phyloP scores from a whole-genome alignment of 2,329 filamentous ascomycete genomes.

The Colletotrichum incanum region DNA sequence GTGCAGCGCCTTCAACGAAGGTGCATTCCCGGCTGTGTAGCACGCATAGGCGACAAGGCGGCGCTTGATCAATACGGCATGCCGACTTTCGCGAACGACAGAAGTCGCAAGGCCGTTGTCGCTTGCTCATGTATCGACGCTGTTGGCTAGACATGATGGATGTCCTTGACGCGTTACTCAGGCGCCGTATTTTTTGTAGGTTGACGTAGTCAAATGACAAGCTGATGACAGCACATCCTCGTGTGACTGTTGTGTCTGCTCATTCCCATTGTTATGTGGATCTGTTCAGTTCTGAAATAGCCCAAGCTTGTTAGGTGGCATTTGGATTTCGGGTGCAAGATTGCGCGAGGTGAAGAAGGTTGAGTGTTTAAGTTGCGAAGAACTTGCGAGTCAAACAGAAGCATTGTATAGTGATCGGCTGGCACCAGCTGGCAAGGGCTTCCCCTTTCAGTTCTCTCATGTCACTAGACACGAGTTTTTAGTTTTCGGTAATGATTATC shows the following conservation, averaged over 20 bases:
- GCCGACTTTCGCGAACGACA: constrained; percentile 62
- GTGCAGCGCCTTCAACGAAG: constrained; percentile 55
- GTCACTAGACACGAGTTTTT: background rate
- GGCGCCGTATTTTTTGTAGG: background rate
- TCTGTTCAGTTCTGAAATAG: background rate
- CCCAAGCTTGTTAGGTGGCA: background rate
- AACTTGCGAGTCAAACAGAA: background rate
- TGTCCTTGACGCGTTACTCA: background rate
- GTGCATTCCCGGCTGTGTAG: constrained; percentile 60
- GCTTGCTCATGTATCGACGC: constrained; percentile 47
- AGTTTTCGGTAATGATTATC: too few relatives aligned
- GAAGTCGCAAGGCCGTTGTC: constrained; percentile 60
- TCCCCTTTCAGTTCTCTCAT: background rate
- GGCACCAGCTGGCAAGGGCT: background rate
- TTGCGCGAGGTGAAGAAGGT: background rate
- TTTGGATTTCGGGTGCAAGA: background rate
- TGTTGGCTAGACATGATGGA: constrained; percentile 14
- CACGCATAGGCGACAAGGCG: constrained; percentile 61
- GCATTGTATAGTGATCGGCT: background rate
- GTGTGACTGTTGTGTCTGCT: background rate
- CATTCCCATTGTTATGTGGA: background rate
- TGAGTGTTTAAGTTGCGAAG: background rate
- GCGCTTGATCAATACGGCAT: constrained; percentile 58
- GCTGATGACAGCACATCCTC: background rate
- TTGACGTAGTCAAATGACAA: background rate